Percentiles rank a stretch among this genome's conserved stretches.
Evolutionary conservation across 2,329 filamentous ascomycete species (phyloP).

Genomic region (Sporothrix inflata): DNA sequence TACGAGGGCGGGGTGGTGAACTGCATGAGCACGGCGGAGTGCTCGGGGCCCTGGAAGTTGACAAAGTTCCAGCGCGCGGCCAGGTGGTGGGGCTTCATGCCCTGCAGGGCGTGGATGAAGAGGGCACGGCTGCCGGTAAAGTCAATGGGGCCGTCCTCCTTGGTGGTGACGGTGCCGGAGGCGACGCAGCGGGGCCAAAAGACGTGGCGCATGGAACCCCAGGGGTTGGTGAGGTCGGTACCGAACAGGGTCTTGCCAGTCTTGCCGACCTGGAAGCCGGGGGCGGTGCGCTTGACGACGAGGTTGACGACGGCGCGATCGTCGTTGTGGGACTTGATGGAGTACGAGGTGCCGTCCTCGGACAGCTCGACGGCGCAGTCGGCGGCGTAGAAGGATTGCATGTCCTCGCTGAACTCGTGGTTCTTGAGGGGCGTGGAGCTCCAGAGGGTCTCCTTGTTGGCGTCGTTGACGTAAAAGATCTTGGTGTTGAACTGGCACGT

Average conservation of each 20-base stretch:
- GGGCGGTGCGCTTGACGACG: slow-evolving; percentile 73
- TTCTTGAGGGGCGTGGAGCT: slow-evolving; percentile 78
- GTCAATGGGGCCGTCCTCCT: slow-evolving; percentile 77
- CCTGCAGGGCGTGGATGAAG: slow-evolving; percentile 85
- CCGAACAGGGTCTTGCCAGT: slow-evolving; percentile 84
- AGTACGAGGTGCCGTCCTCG: slow-evolving; percentile 79
- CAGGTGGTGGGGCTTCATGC: slow-evolving; percentile 98
- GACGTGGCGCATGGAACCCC: slow-evolving; percentile 87
- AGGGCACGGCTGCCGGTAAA: slow-evolving; percentile 81
- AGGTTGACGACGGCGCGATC: slow-evolving; percentile 81
- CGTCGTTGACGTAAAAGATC: slow-evolving; percentile 75
- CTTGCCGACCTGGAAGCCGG: slow-evolving; percentile 83
- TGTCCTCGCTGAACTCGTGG: slow-evolving; percentile 81
- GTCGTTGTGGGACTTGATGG: slow-evolving; percentile 88
- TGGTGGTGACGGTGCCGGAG: slow-evolving; percentile 82
- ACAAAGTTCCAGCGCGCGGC: slow-evolving; percentile 92
- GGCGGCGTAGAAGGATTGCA: slow-evolving; percentile 81
- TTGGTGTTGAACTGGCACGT: slow-evolving; percentile 95
- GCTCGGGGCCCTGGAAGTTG: slow-evolving; percentile 84
- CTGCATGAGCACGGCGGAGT: slow-evolving; percentile 93
- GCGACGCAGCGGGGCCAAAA: slow-evolving; percentile 91
- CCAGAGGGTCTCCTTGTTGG: slow-evolving; percentile 77
- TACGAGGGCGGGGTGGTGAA: slow-evolving; percentile 94
- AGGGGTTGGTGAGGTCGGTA: slow-evolving; percentile 81
- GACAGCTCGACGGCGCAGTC: slow-evolving; percentile 84